Conservation (phyloP, 495 filamentous ascomycete genomes). For the Staphylotrichum longicolle region DNA sequence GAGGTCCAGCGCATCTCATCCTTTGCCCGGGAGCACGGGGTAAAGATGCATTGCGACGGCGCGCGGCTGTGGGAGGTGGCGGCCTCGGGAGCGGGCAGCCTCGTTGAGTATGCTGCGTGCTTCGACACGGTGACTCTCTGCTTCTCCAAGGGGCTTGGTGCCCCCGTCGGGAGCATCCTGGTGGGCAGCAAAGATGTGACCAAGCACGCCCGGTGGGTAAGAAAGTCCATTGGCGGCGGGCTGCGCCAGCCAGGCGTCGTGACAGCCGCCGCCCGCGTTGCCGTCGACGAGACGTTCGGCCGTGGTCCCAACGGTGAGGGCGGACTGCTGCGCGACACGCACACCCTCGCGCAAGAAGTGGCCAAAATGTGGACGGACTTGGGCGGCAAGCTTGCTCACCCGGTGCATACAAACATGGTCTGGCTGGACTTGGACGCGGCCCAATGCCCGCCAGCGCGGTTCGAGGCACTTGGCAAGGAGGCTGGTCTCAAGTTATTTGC, state of each 20-base stretch:
- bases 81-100: constrained; percentile 55
- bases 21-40: constrained; percentile 65
- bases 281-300: constrained; percentile 68
- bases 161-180: constrained; percentile 80
- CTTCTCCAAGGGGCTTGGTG: constrained; percentile 87
- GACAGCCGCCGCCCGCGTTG: constrained; percentile 57
- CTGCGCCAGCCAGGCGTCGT: constrained; percentile 66
- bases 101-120: constrained; percentile 65
- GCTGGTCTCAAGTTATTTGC: constrained; percentile 54
- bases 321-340: constrained; percentile 61
- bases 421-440: constrained; percentile 74
- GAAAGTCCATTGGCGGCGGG: constrained; percentile 84
- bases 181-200: constrained; percentile 65
- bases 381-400: constrained; percentile 58
- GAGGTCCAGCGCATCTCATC: constrained; percentile 65
- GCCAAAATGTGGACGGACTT: constrained; percentile 60
- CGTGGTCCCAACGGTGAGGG: constrained; percentile 57
- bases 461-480: constrained; percentile 50
- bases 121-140: constrained; percentile 83
- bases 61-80: constrained; percentile 81
- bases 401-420: constrained; percentile 89
- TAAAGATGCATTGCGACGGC: constrained; percentile 81
- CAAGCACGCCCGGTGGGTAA: constrained; percentile 70
- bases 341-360: constrained; percentile 64
- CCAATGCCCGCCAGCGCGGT: constrained; percentile 43